These are phyloP conservation scores for Didymosphaeria variabile DNA, from an alignment of 2,329 filamentous ascomycete genomes.

Conservation along the genomic window DNA sequence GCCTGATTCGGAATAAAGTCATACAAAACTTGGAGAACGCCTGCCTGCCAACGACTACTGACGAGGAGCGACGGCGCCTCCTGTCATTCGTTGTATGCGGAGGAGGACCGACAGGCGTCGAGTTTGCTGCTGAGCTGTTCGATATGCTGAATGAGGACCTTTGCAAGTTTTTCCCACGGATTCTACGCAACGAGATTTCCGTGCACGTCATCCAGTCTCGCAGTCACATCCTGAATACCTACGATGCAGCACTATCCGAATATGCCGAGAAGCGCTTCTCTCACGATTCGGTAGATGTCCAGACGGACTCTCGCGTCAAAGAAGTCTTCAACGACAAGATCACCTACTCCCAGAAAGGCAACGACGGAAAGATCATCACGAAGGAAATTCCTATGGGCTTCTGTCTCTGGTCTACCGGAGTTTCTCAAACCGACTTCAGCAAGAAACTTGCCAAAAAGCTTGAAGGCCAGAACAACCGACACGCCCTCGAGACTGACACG, in stretches of 20 bases:
- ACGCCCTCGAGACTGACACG: slow-evolving; percentile 92
- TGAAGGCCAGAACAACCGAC: slow-evolving; percentile 81
- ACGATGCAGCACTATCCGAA: slow-evolving; percentile 90
- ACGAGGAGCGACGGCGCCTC: slow-evolving; percentile 85
- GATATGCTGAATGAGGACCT: slow-evolving; percentile 97
- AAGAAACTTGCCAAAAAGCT: slow-evolving; percentile 81
- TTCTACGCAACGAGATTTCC: slow-evolving; percentile 96
- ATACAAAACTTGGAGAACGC: slow-evolving; percentile 89
- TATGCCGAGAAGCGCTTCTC: slow-evolving; percentile 92
- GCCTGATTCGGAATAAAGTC: slow-evolving; percentile 86
- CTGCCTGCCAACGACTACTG: slow-evolving; percentile 89
- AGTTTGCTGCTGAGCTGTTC: slow-evolving; percentile 95
- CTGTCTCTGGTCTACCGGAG: slow-evolving; percentile 97
- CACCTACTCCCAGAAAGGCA: slow-evolving; percentile 82
- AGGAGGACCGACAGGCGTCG: slow-evolving; percentile 94
- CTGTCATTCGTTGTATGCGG: slow-evolving; percentile 97
- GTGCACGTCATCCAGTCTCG: slow-evolving; percentile 96
- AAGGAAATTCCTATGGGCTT: slow-evolving; percentile 97
- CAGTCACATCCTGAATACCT: slow-evolving; percentile 95
- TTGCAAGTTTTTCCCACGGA: slow-evolving; percentile 80
- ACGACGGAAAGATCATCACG: slow-evolving; percentile 76
- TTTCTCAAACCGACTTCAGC: slow-evolving; percentile 83
- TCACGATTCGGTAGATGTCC: slow-evolving; percentile 88
- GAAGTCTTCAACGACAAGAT: slow-evolving; percentile 87
- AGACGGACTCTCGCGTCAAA: slow-evolving; percentile 92